Conservation (phyloP, 208 protist genomes). For the Sergeia podlipaevii region DNA sequence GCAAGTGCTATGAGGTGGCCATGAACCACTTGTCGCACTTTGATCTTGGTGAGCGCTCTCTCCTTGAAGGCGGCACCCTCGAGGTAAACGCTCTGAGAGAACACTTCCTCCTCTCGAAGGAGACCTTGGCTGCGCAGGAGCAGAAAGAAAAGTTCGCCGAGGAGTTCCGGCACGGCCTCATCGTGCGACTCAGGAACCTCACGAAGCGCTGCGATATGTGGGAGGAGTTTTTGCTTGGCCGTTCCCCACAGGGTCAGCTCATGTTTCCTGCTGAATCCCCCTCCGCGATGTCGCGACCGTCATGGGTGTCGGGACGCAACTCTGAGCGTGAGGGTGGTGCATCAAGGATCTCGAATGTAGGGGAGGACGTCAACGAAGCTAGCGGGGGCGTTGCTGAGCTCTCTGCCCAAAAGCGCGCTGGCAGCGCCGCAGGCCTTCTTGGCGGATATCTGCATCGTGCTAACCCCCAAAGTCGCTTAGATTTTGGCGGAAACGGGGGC, state of each 20-base stretch:
- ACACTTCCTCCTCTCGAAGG: slow-evolving; percentile 64
- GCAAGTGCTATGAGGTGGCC: slow-evolving; percentile 25
- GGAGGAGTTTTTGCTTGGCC: slow-evolving; percentile 36
- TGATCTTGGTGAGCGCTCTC: slow-evolving; percentile 50
- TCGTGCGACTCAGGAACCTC: slow-evolving; percentile 26
- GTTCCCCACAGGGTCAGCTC: not conserved
- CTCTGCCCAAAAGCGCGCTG: not conserved
- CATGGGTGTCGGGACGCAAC: not conserved
- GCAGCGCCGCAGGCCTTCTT: not conserved
- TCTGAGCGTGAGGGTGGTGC: not conserved
- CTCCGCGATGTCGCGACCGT: not conserved
- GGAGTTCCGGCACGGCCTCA: slow-evolving; percentile 38
- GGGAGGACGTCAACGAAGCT: not conserved
- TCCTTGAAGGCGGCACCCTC: slow-evolving; percentile 43
- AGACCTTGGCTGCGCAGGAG: slow-evolving; percentile 62
- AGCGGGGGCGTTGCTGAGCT: not conserved
- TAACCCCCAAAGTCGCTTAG: slow-evolving; percentile 1
- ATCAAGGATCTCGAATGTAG: not conserved
- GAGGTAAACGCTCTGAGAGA: slow-evolving; percentile 75
- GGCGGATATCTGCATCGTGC: not conserved
- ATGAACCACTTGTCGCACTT: slow-evolving; percentile 63
- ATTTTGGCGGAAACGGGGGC: not conserved
- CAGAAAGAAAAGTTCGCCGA: slow-evolving; percentile 49
- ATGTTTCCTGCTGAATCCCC: not conserved
- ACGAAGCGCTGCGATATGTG: slow-evolving; percentile 38